Evolutionary conservation across 2,329 filamentous ascomycete species (phyloP), one percentile per base, ranked within the genome.

Genomic region (Talaromyces sp.): DNA sequence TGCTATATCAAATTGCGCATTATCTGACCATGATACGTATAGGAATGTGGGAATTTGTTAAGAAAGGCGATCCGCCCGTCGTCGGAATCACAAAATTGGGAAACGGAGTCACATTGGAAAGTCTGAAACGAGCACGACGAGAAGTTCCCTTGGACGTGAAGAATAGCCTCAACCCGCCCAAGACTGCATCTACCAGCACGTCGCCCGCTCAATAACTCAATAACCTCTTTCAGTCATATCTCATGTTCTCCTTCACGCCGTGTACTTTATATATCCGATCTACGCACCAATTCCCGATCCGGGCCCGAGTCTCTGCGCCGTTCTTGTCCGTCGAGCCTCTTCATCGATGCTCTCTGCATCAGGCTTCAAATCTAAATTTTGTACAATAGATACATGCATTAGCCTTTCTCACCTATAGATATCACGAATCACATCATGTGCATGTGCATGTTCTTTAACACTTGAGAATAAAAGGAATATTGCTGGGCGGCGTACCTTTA

Each of bases 71-170:
- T 72, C 84, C 93, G 2, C 88, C 95, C 0, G 86, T 97, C 43
- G 94, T 99, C 75, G 95, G 95, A 35, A 88, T 97, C 68, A 98
- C 93, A 22, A 97, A 97, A 79, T 80, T 99, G 63, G 87, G 85
- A 43, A 83, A 92, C 66, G 93, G 93, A 9, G 78, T 96, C 33
- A 96, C 93, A 24, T 79, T 94, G 72, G 92, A 94, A 71, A 89
- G 90, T 48, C 81, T 99, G 75, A 95, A 92, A 83, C 87, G 88
- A 72, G 91, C 93, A 58, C 87, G 93, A 78, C 86, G 88, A 74
- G 84, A 87, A 73, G 77, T 91, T 67, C 84, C 86, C 13, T 73
- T 79, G 31, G 72, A 72, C 64, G 72, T 72, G 60, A 68, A 74
- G 39, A 70, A 73, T 24, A 67, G 72, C 54, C 65, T 71, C 24